Percentiles rank a stretch among this genome's conserved stretches.
Conservation (phyloP, 2,329 filamentous ascomycete species). For the Cryphonectria parasitica region DNA sequence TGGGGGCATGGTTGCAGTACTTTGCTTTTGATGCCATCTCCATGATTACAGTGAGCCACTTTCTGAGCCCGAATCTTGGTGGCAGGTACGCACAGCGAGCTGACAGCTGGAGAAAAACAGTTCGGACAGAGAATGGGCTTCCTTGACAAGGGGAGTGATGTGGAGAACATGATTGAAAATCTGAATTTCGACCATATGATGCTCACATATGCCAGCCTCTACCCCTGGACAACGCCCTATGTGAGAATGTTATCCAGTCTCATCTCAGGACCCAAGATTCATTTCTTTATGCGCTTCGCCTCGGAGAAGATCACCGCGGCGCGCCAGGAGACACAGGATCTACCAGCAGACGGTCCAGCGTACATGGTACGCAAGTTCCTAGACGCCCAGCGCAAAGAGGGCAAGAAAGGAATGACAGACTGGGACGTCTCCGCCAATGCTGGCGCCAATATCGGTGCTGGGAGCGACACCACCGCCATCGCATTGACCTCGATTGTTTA, state of each 20-base stretch:
- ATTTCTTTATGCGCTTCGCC: constrained; percentile 1
- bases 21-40: constrained; percentile 57
- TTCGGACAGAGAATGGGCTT: constrained; percentile 46
- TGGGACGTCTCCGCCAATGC: background rate
- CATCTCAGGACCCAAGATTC: background rate
- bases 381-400: background rate
- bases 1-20: constrained; percentile 49
- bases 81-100: background rate
- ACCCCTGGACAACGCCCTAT: background rate
- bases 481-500: constrained; percentile 1
- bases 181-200: background rate
- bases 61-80: no score
- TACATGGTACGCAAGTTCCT: background rate
- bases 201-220: background rate
- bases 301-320: background rate
- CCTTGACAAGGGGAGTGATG: constrained; percentile 49
- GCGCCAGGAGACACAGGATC: background rate
- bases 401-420: background rate
- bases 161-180: constrained; percentile 51
- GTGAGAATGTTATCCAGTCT: background rate
- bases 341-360: background rate
- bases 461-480: constrained; percentile 41
- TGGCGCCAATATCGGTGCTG: constrained; percentile 37
- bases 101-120: constrained; percentile 59
- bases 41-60: constrained; percentile 44